These are phyloP conservation scores for Penicillium argentinense DNA, from an alignment of 495 filamentous ascomycete species.

Conservation along the genomic window DNA sequence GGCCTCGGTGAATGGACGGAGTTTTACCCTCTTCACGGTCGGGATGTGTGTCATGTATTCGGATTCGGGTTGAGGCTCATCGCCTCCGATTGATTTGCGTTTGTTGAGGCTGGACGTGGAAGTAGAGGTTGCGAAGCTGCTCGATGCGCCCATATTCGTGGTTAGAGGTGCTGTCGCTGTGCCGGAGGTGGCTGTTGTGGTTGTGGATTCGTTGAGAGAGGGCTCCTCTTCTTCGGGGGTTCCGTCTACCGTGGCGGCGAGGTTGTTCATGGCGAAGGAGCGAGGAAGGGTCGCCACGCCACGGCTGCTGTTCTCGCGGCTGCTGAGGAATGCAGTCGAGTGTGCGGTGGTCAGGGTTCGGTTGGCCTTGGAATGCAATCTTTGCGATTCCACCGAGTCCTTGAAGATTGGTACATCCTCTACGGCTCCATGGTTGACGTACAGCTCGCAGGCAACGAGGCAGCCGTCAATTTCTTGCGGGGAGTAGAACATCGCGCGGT, in stretches of 20 bases:
- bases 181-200: slow-evolving; percentile 56
- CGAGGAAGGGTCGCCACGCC: slow-evolving; percentile 41
- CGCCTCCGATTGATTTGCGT: slow-evolving; percentile 23
- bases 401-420: slow-evolving; percentile 61
- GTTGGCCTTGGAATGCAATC: slow-evolving; percentile 30
- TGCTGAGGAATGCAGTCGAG: slow-evolving; percentile 40
- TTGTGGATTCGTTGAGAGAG: slow-evolving; percentile 31
- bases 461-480: slow-evolving; percentile 77
- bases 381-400: slow-evolving; percentile 26
- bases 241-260: slow-evolving; percentile 30
- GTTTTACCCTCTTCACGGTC: slow-evolving; percentile 51
- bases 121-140: slow-evolving; percentile 39
- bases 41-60: slow-evolving; percentile 54
- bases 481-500: slow-evolving; percentile 69
- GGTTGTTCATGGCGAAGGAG: slow-evolving; percentile 46
- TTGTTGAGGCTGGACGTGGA: slow-evolving; percentile 37
- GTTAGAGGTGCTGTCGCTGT: slow-evolving; percentile 50
- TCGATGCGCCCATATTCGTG: slow-evolving; percentile 42
- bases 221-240: slow-evolving; percentile 25
- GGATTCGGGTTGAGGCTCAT: slow-evolving; percentile 36
- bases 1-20: slow-evolving; percentile 55
- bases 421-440: slow-evolving; percentile 66
- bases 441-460: slow-evolving; percentile 75
- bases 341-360: slow-evolving; percentile 39
- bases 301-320: slow-evolving; percentile 22